Conservation (phyloP, 2,329 filamentous ascomycete species). For the Monilinia laxa region DNA sequence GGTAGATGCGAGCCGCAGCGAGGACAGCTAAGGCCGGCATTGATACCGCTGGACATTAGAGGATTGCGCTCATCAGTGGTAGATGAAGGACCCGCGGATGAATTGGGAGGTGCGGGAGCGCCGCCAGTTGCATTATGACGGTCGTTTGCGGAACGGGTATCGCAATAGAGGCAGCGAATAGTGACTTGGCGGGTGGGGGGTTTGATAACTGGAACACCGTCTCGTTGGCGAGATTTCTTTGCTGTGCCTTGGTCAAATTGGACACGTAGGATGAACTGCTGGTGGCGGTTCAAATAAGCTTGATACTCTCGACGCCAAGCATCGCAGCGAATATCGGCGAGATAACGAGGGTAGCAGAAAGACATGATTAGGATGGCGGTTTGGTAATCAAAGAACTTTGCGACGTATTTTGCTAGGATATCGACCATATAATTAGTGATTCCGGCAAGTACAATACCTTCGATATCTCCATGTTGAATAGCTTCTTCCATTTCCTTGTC, state of each 20-base stretch:
- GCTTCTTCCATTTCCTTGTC: constrained; percentile 61
- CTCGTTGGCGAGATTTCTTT: constrained; percentile 61
- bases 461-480: constrained; percentile 67
- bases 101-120: constrained; percentile 16
- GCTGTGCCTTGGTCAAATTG: constrained; percentile 78
- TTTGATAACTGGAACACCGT: constrained; percentile 62
- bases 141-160: constrained; percentile 54
- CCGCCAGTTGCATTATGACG: constrained; percentile 31
- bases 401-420: constrained; percentile 72
- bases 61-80: constrained; percentile 47
- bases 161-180: constrained; percentile 75
- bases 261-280: constrained; percentile 70
- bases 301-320: constrained; percentile 73
- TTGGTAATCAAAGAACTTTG: constrained; percentile 75
- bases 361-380: constrained; percentile 74
- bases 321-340: constrained; percentile 72
- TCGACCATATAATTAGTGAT: constrained; percentile 72
- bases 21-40: constrained; percentile 62
- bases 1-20: constrained; percentile 66
- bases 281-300: constrained; percentile 70
- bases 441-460: constrained; percentile 75
- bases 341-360: constrained; percentile 71
- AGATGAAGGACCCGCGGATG: constrained; percentile 29
- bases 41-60: constrained; percentile 57
- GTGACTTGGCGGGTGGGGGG: constrained; percentile 68